Base-by-base conservation (phyloP, 1,284 basidiomycete genomes). In the Cryptococcus sp. region DNA sequence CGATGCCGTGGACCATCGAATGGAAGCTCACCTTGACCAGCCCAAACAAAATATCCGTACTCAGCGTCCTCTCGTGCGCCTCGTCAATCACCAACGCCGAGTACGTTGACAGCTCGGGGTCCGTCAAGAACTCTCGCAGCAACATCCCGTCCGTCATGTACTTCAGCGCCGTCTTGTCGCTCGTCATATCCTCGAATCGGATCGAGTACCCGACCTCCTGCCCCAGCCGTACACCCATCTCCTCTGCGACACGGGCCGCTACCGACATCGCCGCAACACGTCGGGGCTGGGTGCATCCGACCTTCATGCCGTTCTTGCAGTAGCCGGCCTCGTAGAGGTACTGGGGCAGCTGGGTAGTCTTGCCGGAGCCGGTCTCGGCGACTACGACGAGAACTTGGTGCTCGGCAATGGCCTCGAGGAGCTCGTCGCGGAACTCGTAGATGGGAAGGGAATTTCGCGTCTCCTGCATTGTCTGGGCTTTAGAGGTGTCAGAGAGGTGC, bases 111-210 rank as follows among this genome's bases (percentile, higher is more conserved):
- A 98, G 78, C 79, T 94, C 91, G 0, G 93, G 92, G 75, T 97
- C 94, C 9, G 92, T 97, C 70, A 98, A 79, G 77, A 96, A 97
- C 77, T 97, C 92, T 71, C 94, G 84, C 46, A 97, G 78, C n/a
- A 97, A 81, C 93, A 97, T 97, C 46, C 94, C 94, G 72, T 97
- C 94, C 46, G 93, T 97, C 94, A 97, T 95, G 77, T 95, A 97
- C 79, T 98, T 97, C 70, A 98, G 81, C 38, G 93, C 87, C 2
- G 94, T 97, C 81, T 93, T 98, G 81, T 95, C 93, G 77, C 91
- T 95, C 11, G 96, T 98, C 77, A 93, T 96, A 76, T 99, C 95
- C 77, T 98, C 96, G 79, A 99, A 99, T 37, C 96, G 91, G 67
- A 99, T 98, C 35, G 91, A 93, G 77, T 98, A 99, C 15, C 96